Conservation (phyloP, 2,329 filamentous ascomycete genomes). For the Sporothrix phasma region DNA sequence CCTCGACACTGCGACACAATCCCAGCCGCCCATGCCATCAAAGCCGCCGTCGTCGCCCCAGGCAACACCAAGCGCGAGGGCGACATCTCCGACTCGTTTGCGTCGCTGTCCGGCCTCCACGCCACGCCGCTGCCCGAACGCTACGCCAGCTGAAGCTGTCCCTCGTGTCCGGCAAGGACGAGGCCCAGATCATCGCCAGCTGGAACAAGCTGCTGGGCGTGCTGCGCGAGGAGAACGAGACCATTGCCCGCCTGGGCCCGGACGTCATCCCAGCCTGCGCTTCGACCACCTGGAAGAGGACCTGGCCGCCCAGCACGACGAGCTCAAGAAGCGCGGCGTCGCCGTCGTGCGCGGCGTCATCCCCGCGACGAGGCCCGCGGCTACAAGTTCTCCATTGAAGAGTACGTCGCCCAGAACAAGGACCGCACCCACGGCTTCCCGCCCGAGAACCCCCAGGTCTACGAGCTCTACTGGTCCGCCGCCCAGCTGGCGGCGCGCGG, state of each 20-base stretch:
- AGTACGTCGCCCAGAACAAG: conserved; percentile 56
- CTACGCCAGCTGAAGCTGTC: conserved; percentile 47
- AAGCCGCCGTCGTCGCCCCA: not conserved
- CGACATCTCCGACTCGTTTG: conserved; percentile 53
- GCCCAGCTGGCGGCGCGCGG: conserved; percentile 57
- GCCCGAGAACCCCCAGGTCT: conserved; percentile 46
- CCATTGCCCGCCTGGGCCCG: conserved; percentile 36
- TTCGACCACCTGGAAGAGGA: conserved; percentile 36
- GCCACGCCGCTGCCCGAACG: conserved; percentile 41
- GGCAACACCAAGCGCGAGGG: conserved; percentile 43
- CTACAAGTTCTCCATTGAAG: conserved; percentile 55
- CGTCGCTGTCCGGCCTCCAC: conserved; percentile 43
- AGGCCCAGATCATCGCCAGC: conserved; percentile 32
- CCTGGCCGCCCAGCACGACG: conserved; percentile 29
- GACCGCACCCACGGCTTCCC: conserved; percentile 55
- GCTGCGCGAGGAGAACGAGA: conserved; percentile 25
- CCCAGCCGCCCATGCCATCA: not conserved
- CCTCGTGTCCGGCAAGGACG: conserved; percentile 41
- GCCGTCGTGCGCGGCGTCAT: conserved; percentile 58
- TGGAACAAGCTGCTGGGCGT: conserved; percentile 23
- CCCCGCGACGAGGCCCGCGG: conserved; percentile 50
- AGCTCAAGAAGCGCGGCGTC: conserved; percentile 51
- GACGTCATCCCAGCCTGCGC: conserved; percentile 43
- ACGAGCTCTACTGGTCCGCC: conserved; percentile 66
- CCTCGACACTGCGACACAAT: not conserved